These are phyloP conservation scores for Talaromyces adpressus DNA, from an alignment of 495 filamentous ascomycete genomes.

Conservation along the genomic window DNA sequence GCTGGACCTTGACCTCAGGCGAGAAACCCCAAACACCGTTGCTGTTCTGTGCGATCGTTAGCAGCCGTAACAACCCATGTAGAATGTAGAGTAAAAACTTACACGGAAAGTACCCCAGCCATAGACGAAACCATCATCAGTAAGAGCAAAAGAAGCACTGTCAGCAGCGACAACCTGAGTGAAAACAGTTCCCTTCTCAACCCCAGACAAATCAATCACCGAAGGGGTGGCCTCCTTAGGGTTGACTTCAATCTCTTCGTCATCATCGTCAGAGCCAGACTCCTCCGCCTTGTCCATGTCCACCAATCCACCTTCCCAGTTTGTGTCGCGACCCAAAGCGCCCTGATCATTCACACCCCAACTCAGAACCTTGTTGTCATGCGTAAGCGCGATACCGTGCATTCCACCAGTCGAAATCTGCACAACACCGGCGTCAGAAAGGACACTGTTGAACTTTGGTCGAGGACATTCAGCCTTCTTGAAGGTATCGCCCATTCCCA, in stretches of 20 bases:
- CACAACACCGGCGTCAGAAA: slow-evolving; percentile 50
- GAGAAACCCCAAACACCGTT: slow-evolving; percentile 70
- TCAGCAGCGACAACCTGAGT: slow-evolving; percentile 55
- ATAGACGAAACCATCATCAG: slow-evolving; percentile 56
- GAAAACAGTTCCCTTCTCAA: slow-evolving; percentile 49
- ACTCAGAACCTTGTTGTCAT: slow-evolving; percentile 57
- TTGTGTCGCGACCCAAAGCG: slow-evolving; percentile 57
- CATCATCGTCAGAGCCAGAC: slow-evolving; percentile 34
- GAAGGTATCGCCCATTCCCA: slow-evolving; percentile 44
- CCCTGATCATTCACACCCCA: slow-evolving; percentile 70
- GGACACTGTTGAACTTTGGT: slow-evolving; percentile 42
- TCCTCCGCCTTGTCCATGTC: slow-evolving; percentile 36
- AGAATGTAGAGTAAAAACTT: slow-evolving; percentile 15
- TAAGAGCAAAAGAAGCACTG: slow-evolving; percentile 56
- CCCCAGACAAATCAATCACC: slow-evolving; percentile 32
- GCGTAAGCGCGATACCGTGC: slow-evolving; percentile 58
- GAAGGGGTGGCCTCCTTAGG: slow-evolving; percentile 52
- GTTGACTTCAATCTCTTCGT: slow-evolving; percentile 49
- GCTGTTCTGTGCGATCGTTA: slow-evolving; percentile 35
- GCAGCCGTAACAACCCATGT: background rate
- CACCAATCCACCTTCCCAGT: slow-evolving; percentile 43
- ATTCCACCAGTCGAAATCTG: slow-evolving; percentile 59
- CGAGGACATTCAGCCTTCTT: slow-evolving; percentile 40
- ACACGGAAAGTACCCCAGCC: slow-evolving; percentile 69
- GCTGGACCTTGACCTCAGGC: slow-evolving; percentile 25